These are phyloP conservation scores for Fusarium sambucinum DNA, from an alignment of 2,329 filamentous ascomycete genomes.

Conservation along the genomic window DNA sequence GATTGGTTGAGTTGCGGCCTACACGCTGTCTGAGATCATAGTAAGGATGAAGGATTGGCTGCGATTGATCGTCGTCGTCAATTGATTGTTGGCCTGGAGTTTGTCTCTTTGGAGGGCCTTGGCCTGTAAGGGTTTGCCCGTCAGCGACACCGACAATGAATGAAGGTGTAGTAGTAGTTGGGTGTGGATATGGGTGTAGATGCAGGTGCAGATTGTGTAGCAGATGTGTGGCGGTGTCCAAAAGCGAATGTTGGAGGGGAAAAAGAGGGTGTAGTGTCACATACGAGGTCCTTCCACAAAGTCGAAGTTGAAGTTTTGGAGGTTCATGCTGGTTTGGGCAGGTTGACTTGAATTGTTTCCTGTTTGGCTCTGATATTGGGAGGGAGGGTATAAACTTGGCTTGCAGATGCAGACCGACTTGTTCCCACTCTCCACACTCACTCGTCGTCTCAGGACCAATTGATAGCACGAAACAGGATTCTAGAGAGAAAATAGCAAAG, in stretches of 20 bases:
- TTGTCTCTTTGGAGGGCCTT: conserved; percentile 44
- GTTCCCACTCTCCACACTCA: conserved; percentile 50
- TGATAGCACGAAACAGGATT: conserved; percentile 50
- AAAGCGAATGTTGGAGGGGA: neutral
- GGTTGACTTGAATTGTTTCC: conserved; percentile 4
- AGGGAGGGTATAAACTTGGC: conserved; percentile 36
- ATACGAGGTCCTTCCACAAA: conserved; percentile 55
- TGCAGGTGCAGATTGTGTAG: conserved; percentile 4
- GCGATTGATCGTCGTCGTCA: conserved; percentile 45
- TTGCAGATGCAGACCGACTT: conserved; percentile 44
- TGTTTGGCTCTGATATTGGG: conserved; percentile 37
- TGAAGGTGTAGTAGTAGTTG: conserved; percentile 13
- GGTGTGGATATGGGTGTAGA: neutral
- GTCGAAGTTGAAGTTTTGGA: conserved; percentile 53
- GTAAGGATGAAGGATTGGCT: conserved; percentile 45
- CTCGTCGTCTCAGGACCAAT: conserved; percentile 48
- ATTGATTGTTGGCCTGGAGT: conserved; percentile 37
- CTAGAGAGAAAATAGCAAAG: conserved; percentile 43
- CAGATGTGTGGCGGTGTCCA: neutral
- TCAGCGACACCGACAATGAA: conserved; percentile 39
- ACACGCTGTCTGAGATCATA: conserved; percentile 45
- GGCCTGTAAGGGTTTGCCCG: conserved; percentile 37
- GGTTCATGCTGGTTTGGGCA: conserved; percentile 51
- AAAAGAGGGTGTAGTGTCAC: conserved; percentile 41
- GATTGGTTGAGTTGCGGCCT: conserved; percentile 35